Evolutionary conservation across 768 basidiomycete species (phyloP).

Genomic region (Suillus cothurnatus): DNA sequence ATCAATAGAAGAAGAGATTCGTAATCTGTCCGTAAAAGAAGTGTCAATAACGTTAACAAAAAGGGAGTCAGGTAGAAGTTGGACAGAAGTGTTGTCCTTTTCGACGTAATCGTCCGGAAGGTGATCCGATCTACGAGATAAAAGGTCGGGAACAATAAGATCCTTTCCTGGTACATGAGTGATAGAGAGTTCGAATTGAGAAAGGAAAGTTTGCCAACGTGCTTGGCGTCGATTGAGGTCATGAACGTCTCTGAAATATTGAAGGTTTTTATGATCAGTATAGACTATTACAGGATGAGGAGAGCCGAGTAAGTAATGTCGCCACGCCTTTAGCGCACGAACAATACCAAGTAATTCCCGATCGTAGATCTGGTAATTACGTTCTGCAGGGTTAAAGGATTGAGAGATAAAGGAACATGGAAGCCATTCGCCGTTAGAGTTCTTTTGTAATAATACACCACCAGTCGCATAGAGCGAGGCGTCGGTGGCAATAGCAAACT

Average conservation of each 20-base stretch:
- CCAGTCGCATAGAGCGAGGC: background rate
- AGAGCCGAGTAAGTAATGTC: slow-evolving; percentile 37
- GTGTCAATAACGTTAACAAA: no score
- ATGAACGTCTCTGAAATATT: slow-evolving; percentile 8
- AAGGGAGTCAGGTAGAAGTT: no score
- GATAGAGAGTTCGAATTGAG: background rate
- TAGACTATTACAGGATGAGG: slow-evolving; percentile 32
- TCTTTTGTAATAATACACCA: background rate
- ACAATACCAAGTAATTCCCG: slow-evolving; percentile 5
- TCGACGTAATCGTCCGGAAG: no score
- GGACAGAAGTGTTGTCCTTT: no score
- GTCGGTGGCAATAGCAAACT: slow-evolving; percentile 8
- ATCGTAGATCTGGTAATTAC: slow-evolving; percentile 53
- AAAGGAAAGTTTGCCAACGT: slow-evolving; percentile 8
- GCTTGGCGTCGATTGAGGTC: slow-evolving; percentile 39
- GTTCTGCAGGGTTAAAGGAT: slow-evolving; percentile 28
- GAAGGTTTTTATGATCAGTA: slow-evolving; percentile 32
- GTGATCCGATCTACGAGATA: no score
- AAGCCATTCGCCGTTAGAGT: background rate
- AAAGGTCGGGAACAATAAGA: no score
- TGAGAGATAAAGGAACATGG: background rate
- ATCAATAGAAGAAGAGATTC: no score
- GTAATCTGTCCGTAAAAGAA: no score
- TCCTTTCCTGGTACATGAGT: no score
- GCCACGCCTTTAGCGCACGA: slow-evolving; percentile 8